Evolutionary conservation across 768 basidiomycete genomes (phyloP).

Genomic region (Pholiota molesta): DNA sequence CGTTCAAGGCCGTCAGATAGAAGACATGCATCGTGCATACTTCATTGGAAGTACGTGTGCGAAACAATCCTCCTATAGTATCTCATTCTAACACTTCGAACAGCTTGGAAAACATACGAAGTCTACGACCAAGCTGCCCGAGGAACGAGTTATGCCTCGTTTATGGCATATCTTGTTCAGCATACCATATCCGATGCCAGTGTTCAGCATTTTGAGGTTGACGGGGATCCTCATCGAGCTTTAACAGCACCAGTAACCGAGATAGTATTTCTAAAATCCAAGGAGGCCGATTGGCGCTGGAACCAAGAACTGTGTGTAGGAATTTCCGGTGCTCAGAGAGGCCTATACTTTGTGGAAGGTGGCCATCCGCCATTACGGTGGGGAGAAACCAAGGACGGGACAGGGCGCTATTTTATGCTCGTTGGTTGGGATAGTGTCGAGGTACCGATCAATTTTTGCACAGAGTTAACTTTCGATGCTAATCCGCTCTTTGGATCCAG

Average conservation of each 20-base stretch:
- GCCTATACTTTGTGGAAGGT: conserved; percentile 3
- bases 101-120: conserved; percentile 5
- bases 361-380: conserved; percentile 6
- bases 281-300: conserved; percentile 1
- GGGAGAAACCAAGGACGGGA: conserved; percentile 1
- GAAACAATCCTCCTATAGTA: too few relatives aligned
- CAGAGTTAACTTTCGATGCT: not conserved
- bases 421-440: conserved; percentile 9
- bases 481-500: not conserved
- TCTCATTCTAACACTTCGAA: not conserved
- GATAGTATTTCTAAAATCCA: conserved; percentile 5
- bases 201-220: conserved; percentile 10
- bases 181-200: not conserved
- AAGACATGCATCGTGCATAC: conserved; percentile 2
- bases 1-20: conserved; percentile 9
- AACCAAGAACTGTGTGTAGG: conserved; percentile 3
- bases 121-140: conserved; percentile 1
- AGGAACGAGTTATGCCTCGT: not conserved
- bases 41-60: not conserved
- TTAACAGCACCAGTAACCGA: conserved; percentile 7
- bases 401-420: conserved; percentile 9
- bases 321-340: conserved; percentile 7
- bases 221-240: conserved; percentile 9
- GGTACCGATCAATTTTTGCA: not conserved
- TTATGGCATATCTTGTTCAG: conserved; percentile 5